A percentile compares a stretch with the other conserved stretches of the same genome.
These are phyloP conservation scores for Nemania sp. DNA, from an alignment of 2,329 filamentous ascomycete genomes.

Conservation along the genomic window DNA sequence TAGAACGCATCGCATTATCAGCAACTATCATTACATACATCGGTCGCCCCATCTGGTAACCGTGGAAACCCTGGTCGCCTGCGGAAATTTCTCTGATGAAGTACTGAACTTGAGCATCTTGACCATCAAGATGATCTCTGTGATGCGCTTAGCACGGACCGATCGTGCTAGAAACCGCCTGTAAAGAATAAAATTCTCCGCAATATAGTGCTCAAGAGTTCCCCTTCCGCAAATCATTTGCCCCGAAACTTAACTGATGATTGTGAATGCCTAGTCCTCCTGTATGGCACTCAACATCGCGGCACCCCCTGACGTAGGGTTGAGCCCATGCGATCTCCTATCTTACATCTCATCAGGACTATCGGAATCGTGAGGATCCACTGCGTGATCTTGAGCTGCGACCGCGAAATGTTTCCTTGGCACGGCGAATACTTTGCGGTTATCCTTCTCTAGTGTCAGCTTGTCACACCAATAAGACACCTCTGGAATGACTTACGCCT, in stretches of 20 bases:
- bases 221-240: too few species aligned
- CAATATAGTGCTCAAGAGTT: too few species aligned
- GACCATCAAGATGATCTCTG: not conserved
- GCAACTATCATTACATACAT: constrained; percentile 8
- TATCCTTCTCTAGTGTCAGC: constrained; percentile 20
- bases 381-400: constrained; percentile 5
- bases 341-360: constrained; percentile 24
- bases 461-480: constrained; percentile 13
- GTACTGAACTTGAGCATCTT: too few species aligned
- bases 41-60: constrained; percentile 1
- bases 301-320: not conserved
- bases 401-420: not conserved
- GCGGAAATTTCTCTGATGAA: too few species aligned
- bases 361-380: constrained; percentile 21
- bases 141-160: not conserved
- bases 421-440: constrained; percentile 18
- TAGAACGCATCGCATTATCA: constrained; percentile 11
- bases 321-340: not conserved
- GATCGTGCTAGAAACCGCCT: not conserved
- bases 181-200: too few species aligned
- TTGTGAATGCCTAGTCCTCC: not conserved
- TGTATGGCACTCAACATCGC: not conserved
- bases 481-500: constrained; percentile 19
- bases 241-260: too few species aligned
- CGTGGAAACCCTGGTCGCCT: constrained; percentile 1